phyloP scores from a whole-genome alignment of 257 asterid species.

The Linaria vulgaris region DNA sequence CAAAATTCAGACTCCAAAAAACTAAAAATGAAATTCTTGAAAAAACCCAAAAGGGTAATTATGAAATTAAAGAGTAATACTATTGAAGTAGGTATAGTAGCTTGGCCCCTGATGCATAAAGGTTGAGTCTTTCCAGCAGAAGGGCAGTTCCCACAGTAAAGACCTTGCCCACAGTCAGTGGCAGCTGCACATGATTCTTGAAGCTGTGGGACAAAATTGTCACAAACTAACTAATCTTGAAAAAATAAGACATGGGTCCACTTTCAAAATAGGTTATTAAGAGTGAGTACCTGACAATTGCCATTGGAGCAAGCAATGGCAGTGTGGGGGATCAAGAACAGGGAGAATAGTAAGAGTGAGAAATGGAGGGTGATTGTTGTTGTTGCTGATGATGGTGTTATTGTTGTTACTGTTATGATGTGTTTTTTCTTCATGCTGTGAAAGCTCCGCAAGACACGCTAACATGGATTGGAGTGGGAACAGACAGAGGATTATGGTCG shows the following conservation, averaged over 20 bases:
- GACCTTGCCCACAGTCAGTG: slow-evolving; percentile 72
- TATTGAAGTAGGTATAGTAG: slow-evolving; percentile 65
- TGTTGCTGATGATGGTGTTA: background rate
- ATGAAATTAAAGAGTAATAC: slow-evolving; percentile 34
- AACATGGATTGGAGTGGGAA: slow-evolving; percentile 26
- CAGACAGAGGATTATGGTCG: slow-evolving; percentile 15
- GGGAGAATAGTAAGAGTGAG: slow-evolving; percentile 22
- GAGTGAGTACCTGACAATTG: slow-evolving; percentile 62
- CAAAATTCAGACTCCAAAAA: no score
- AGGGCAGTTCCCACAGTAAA: slow-evolving; percentile 91
- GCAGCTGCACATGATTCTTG: slow-evolving; percentile 67
- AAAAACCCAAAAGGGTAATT: background rate
- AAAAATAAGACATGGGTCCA: background rate
- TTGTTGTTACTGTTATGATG: slow-evolving; percentile 23
- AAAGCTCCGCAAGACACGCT: slow-evolving; percentile 39
- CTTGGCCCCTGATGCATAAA: slow-evolving; percentile 86
- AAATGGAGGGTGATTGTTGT: slow-evolving; percentile 22
- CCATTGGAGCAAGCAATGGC: slow-evolving; percentile 60
- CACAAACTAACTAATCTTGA: slow-evolving; percentile 29
- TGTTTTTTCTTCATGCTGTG: slow-evolving; percentile 41
- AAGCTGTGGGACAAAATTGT: slow-evolving; percentile 46
- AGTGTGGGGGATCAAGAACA: slow-evolving; percentile 36
- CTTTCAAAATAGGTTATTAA: background rate
- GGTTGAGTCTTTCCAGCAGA: slow-evolving; percentile 68
- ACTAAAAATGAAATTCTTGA: background rate